These are phyloP conservation scores for Thyridium curvatum DNA, from an alignment of 2,329 filamentous ascomycete species.

Conservation along the genomic window DNA sequence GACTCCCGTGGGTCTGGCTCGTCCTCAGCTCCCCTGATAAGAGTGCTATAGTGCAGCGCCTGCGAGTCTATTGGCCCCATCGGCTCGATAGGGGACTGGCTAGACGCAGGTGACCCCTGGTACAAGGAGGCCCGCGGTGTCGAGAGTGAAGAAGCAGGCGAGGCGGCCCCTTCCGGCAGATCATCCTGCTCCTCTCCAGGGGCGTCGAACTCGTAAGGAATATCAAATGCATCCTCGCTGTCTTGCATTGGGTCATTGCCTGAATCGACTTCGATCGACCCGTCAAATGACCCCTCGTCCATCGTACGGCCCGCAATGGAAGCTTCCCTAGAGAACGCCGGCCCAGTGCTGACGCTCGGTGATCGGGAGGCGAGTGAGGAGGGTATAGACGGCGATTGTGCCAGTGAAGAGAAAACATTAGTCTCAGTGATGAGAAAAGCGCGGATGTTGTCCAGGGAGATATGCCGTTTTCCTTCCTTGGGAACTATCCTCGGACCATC, in stretches of 20 bases:
- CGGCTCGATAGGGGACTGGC: no score
- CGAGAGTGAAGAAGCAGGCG: conserved; percentile 26
- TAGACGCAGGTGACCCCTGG: conserved; percentile 20
- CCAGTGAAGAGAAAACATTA: conserved; percentile 55
- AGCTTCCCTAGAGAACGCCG: conserved; percentile 1
- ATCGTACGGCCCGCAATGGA: conserved; percentile 6
- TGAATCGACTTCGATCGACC: conserved; percentile 23
- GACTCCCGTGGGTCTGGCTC: conserved; percentile 23
- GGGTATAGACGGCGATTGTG: conserved; percentile 49
- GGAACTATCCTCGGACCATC: conserved; percentile 30
- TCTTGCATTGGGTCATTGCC: conserved; percentile 33
- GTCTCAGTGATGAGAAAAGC: conserved; percentile 63
- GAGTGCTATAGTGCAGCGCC: no score
- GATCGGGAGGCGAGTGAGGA: conserved; percentile 49
- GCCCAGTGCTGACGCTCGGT: conserved; percentile 12
- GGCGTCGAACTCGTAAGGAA: conserved; percentile 45
- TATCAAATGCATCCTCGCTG: conserved; percentile 50
- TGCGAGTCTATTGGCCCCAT: no score
- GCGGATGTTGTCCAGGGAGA: conserved; percentile 57
- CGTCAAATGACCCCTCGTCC: conserved; percentile 18
- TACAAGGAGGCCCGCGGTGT: conserved; percentile 50
- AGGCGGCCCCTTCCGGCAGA: conserved; percentile 24
- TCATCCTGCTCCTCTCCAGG: conserved; percentile 26
- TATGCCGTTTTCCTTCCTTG: conserved; percentile 59
- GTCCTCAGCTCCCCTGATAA: no score